Percentiles rank a stretch among this genome's conserved stretches.
Evolutionary conservation across 768 basidiomycete genomes (phyloP).

Genomic region (Leccinum disarticulatum): DNA sequence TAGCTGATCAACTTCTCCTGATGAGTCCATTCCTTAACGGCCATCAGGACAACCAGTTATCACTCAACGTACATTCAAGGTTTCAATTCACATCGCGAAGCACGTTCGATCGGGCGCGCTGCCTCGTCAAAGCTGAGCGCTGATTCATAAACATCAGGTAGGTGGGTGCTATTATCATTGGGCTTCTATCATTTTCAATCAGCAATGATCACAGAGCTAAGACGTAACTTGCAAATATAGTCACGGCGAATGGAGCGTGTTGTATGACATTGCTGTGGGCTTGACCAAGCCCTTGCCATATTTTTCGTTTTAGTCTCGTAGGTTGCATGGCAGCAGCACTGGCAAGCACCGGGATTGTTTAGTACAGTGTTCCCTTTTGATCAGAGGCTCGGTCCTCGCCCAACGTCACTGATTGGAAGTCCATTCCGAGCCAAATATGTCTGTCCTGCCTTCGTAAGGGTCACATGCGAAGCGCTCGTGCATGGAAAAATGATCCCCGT

Average conservation of each 20-base stretch:
- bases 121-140: not conserved
- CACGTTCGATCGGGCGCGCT: not conserved
- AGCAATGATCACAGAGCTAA: not conserved
- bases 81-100: not conserved
- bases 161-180: no score
- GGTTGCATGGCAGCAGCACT: no score
- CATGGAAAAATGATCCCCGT: no score
- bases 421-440: no score
- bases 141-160: no score
- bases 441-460: no score
- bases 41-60: not conserved
- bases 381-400: not conserved
- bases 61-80: not conserved
- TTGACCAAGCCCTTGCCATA: not conserved
- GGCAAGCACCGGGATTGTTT: no score
- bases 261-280: not conserved
- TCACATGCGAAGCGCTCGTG: no score
- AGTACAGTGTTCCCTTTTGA: not conserved
- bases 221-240: not conserved
- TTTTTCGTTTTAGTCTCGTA: not conserved
- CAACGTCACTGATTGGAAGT: not conserved
- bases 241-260: not conserved
- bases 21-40: no score
- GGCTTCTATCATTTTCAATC: not conserved
- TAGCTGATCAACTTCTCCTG: not conserved